Conservation (phyloP, 202 grass and related monocot genomes). For the Zoysia matrella region DNA sequence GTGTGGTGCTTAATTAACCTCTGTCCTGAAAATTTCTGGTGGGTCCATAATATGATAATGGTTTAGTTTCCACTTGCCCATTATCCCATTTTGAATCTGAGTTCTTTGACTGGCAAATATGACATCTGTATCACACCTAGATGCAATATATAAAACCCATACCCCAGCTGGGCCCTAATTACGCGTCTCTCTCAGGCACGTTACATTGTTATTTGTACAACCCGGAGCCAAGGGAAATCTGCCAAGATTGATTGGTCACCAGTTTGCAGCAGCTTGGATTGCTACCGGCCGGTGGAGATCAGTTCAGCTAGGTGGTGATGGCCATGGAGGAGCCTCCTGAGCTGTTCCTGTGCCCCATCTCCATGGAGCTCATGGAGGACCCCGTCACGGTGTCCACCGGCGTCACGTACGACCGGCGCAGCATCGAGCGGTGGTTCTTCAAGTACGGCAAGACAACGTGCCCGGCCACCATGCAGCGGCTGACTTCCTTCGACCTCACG, state of each 20-base stretch:
- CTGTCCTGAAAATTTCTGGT: background rate
- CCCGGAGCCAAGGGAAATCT: conserved; percentile 6
- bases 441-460: conserved; percentile 68
- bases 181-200: conserved; percentile 16
- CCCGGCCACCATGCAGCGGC: conserved; percentile 84
- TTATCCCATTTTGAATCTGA: background rate
- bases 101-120: conserved; percentile 17
- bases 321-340: conserved; percentile 64
- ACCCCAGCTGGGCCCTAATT: conserved; percentile 2
- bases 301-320: conserved; percentile 8
- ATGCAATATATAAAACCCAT: conserved; percentile 37
- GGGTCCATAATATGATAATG: background rate
- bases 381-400: conserved; percentile 85
- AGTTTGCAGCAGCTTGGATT: conserved; percentile 30
- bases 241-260: conserved; percentile 24
- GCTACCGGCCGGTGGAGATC: background rate
- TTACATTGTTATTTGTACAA: background rate
- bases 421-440: conserved; percentile 89
- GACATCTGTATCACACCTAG: conserved; percentile 28
- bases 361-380: conserved; percentile 91
- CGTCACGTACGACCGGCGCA: conserved; percentile 80
- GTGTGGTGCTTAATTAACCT: background rate
- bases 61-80: conserved; percentile 7
- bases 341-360: background rate
- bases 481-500: conserved; percentile 66